Evolutionary conservation across 179 eudicot species (phyloP).

Genomic region (Pouteria campechiana): DNA sequence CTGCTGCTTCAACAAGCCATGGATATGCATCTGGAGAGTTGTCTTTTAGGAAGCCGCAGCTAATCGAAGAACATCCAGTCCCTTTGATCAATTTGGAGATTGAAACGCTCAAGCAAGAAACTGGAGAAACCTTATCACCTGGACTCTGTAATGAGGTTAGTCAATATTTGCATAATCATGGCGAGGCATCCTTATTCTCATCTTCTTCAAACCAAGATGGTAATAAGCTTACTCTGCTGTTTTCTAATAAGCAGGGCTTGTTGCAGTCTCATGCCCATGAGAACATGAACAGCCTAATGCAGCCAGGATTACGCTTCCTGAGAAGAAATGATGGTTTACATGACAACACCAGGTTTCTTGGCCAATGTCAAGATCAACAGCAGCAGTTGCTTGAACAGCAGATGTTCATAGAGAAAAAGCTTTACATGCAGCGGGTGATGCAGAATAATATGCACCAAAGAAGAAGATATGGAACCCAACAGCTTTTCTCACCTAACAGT

Average conservation of each 20-base stretch:
- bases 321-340: slow-evolving; percentile 25
- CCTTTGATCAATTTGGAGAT: slow-evolving; percentile 35
- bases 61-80: slow-evolving; percentile 23
- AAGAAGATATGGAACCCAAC: slow-evolving; percentile 36
- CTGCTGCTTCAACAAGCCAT: slow-evolving; percentile 23
- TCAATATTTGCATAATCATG: too few species aligned
- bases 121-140: slow-evolving; percentile 31
- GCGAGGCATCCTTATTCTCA: slow-evolving; percentile 35
- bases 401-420: slow-evolving; percentile 30
- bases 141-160: slow-evolving; percentile 28
- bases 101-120: slow-evolving; percentile 20
- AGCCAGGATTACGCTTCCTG: slow-evolving; percentile 26
- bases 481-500: slow-evolving; percentile 30
- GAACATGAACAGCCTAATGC: slow-evolving; percentile 50
- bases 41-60: slow-evolving; percentile 31
- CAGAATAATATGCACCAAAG: slow-evolving; percentile 38
- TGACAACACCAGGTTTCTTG: slow-evolving; percentile 31
- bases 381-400: slow-evolving; percentile 34
- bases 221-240: slow-evolving; percentile 41
- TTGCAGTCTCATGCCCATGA: slow-evolving; percentile 26
- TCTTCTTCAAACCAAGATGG: slow-evolving; percentile 35
- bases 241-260: slow-evolving; percentile 30
- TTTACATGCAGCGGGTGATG: slow-evolving; percentile 36
- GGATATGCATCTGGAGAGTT: slow-evolving; percentile 25
- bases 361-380: slow-evolving; percentile 37